Evolutionary conservation across 306 rosid species (phyloP).

Genomic region (Neltuma alba): DNA sequence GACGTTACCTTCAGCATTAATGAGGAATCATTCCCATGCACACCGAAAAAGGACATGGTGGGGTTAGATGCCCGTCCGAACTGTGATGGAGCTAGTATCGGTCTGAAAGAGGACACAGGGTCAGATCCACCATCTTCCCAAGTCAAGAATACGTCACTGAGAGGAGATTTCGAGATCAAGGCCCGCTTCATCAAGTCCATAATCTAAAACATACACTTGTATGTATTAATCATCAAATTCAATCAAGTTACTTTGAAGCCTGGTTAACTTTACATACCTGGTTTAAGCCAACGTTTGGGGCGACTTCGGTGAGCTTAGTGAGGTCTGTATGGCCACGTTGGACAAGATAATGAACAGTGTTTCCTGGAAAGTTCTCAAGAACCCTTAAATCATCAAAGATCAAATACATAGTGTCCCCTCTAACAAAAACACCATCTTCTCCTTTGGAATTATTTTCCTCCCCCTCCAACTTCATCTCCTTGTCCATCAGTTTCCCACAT

Average conservation of each 20-base stretch:
- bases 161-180: background rate
- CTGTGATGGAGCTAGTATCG: background rate
- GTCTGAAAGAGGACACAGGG: background rate
- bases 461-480: background rate
- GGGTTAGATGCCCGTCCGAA: too few relatives aligned
- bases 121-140: too few relatives aligned
- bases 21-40: background rate
- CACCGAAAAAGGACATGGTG: too few relatives aligned
- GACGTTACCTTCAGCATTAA: background rate
- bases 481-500: background rate
- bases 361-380: background rate
- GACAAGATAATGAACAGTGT: background rate
- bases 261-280: background rate
- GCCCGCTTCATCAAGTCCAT: background rate
- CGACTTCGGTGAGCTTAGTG: background rate
- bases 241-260: too few relatives aligned
- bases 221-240: too few relatives aligned
- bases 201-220: background rate
- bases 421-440: conserved; percentile 6
- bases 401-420: background rate
- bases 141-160: background rate
- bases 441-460: background rate
- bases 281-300: conserved; percentile 3
- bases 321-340: background rate
- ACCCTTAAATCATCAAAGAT: conserved; percentile 1